Evolutionary conservation across 2,329 filamentous ascomycete species (phyloP), one percentile per base, ranked within the genome.

Genomic region (Xylaria sp.): DNA sequence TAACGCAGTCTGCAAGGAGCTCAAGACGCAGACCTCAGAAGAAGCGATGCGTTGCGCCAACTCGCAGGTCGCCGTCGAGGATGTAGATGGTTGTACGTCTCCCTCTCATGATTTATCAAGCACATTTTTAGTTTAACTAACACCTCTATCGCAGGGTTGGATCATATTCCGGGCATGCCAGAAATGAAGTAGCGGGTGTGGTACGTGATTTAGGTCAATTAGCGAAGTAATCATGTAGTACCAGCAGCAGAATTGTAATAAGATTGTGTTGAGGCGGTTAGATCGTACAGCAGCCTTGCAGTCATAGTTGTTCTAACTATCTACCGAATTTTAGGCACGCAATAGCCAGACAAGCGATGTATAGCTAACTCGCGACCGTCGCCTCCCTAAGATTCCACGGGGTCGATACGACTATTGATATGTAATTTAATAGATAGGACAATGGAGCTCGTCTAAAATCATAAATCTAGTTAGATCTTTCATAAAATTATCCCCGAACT

Each of bases 81-180:
- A 75, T 23, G 73, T 76, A 2, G 74, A 76, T 50, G 74, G 73
- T 66, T 76, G 75, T 76, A 65, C 68, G 75, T 73, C n/a, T 53
- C 18, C 20, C 52, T 60, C 15, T 41, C 12, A 20, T 34, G 2
- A 0, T 15, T 20, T 1, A 13, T 4, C 25, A 34, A 15, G 10
- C 4, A 1, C 2, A 13, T 39, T 46, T 52, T 8, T 28, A 34
- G n/a, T 32, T 9, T 10, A 46, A 34, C 20, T 67, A 32, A 67
- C 43, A 10, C 4, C 4, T 48, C 43, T 4, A 1, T 10, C 13
- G 3, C 15, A 69, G 67, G 67, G 67, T 12, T 69, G 13, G 67
- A 66, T 30, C 25, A 58, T 8, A 69, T 69, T 13, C 67, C 67
- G 4, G 67, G 67, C 7, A 69, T 69, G 63, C 59, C 63, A 4